Conservation (phyloP, 1,284 basidiomycete genomes). For the Moesziomyces globuligerus region DNA sequence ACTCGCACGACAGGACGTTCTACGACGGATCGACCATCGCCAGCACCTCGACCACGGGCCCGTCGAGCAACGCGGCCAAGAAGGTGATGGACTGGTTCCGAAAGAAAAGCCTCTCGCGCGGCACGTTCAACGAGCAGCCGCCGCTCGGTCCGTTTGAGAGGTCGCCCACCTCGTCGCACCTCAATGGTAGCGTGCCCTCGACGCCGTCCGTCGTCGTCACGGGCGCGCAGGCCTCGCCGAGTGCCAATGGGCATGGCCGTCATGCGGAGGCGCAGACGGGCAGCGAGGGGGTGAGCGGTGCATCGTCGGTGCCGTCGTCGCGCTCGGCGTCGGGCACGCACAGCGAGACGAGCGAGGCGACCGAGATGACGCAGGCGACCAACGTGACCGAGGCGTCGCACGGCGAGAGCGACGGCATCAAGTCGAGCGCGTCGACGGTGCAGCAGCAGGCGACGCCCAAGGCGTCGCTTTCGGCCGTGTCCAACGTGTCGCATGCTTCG, state of each 20-base stretch:
- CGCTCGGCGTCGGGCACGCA: constrained; percentile 63
- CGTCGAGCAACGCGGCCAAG: constrained; percentile 72
- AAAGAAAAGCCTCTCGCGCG: constrained; percentile 70
- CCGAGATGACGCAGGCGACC: constrained; percentile 43
- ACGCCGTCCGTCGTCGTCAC: constrained; percentile 51
- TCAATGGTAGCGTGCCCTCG: constrained; percentile 2
- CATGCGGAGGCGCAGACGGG: constrained; percentile 28
- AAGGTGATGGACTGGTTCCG: constrained; percentile 76
- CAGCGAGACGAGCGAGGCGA: constrained; percentile 58
- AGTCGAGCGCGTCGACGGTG: constrained; percentile 56
- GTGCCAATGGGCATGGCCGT: constrained; percentile 12
- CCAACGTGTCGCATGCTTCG: constrained; percentile 28
- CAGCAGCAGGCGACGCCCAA: constrained; percentile 59
- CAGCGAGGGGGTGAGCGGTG: constrained; percentile 23
- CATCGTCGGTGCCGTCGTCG: constrained; percentile 56
- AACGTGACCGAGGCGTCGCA: constrained; percentile 28
- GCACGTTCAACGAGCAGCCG: constrained; percentile 56
- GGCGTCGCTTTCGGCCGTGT: constrained; percentile 44
- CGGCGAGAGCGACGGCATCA: constrained; percentile 34
- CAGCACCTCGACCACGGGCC: constrained; percentile 54
- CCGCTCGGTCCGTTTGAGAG: constrained; percentile 53
- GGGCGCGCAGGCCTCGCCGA: constrained; percentile 7
- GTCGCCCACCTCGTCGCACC: constrained; percentile 18
- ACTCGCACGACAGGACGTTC: constrained; percentile 25
- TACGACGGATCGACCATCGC: constrained; percentile 49